Percentiles rank a stretch among this genome's conserved stretches.
Evolutionary conservation across 2,329 filamentous ascomycete genomes (phyloP).

Genomic region (Biscogniauxia sp.): DNA sequence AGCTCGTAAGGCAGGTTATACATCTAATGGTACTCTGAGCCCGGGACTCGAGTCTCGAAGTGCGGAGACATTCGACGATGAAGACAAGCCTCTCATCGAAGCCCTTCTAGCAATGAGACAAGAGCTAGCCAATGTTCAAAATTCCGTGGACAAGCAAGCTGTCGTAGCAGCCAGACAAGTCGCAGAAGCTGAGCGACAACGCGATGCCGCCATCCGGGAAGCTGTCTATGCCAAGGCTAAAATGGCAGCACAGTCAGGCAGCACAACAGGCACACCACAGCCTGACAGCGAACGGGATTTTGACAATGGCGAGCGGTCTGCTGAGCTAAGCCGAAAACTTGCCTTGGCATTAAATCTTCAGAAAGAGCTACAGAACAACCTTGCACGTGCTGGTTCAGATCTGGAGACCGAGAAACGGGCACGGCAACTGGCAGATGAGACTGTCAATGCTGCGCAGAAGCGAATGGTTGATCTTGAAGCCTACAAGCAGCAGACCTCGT

Average conservation of each 20-base stretch:
- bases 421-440: constrained; percentile 84
- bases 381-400: constrained; percentile 68
- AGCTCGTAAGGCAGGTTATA: constrained; percentile 86
- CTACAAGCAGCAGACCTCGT: constrained; percentile 77
- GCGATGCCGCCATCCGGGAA: constrained; percentile 91
- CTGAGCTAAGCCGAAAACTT: constrained; percentile 77
- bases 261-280: constrained; percentile 59
- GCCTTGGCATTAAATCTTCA: constrained; percentile 78
- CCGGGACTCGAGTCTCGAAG: constrained; percentile 73
- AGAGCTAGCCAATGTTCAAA: constrained; percentile 86
- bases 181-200: constrained; percentile 89
- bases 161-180: constrained; percentile 82
- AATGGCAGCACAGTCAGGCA: constrained; percentile 72
- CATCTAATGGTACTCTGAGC: constrained; percentile 66
- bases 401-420: constrained; percentile 78
- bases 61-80: constrained; percentile 80
- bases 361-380: constrained; percentile 72
- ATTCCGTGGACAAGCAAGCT: constrained; percentile 84
- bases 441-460: constrained; percentile 75
- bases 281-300: constrained; percentile 59
- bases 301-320: constrained; percentile 56
- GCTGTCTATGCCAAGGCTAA: constrained; percentile 94
- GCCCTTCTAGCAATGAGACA: constrained; percentile 87
- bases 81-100: constrained; percentile 88
- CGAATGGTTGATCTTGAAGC: constrained; percentile 80